These are phyloP conservation scores for Fusarium sp. DNA, from an alignment of 2,329 filamentous ascomycete genomes.

Conservation along the genomic window DNA sequence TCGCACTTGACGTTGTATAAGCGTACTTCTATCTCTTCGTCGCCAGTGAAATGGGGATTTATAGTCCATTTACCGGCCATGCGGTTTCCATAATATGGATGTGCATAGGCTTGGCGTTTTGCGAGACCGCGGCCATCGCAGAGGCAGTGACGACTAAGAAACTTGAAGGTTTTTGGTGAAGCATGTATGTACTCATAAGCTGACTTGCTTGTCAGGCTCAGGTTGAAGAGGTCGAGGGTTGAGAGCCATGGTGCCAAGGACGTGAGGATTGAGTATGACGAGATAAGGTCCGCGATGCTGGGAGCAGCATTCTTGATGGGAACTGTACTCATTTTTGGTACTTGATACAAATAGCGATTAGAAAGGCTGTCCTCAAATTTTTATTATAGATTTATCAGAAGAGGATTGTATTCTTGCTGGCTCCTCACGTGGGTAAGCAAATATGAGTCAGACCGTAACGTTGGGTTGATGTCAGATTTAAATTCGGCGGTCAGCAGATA, in stretches of 20 bases:
- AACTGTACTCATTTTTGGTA: background rate
- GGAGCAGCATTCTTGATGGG: accelerated
- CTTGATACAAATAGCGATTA: accelerated
- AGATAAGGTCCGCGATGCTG: constrained; percentile 9
- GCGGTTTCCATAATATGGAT: background rate
- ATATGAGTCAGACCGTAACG: background rate
- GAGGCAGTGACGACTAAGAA: constrained; percentile 11
- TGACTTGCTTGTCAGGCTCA: constrained; percentile 11
- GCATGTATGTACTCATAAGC: constrained; percentile 4
- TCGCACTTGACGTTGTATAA: constrained; percentile 31
- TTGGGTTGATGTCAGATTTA: constrained; percentile 4
- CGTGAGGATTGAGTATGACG: constrained; percentile 32
- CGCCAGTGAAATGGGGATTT: background rate
- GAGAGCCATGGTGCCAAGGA: constrained; percentile 34
- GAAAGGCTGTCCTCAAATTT: no score
- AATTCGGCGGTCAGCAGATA: no score
- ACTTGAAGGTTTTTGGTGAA: constrained; percentile 12
- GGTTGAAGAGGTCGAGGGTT: constrained; percentile 26
- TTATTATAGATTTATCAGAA: accelerated
- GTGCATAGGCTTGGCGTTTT: constrained; percentile 12
- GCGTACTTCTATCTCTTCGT: constrained; percentile 27
- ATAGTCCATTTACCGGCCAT: background rate
- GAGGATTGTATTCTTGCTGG: accelerated
- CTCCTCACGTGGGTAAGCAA: constrained; percentile 12
- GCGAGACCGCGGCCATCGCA: constrained; percentile 34